Evolutionary conservation across 345 rosid genomes (phyloP).

Genomic region (Eutrema yunnanense): DNA sequence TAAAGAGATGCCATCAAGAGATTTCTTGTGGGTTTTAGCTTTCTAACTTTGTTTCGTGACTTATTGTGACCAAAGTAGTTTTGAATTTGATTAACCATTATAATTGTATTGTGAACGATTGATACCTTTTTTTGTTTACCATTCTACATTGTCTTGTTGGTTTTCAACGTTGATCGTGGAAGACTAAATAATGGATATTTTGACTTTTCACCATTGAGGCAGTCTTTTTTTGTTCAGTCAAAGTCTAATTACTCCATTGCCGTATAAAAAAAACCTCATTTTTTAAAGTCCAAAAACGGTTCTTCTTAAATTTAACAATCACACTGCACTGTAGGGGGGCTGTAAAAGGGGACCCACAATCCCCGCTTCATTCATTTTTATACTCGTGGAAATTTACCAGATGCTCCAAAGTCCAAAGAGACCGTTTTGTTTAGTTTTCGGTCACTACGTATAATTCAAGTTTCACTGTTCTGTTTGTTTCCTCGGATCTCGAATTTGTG

Average conservation of each 20-base stretch:
- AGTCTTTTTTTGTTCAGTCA: not conserved
- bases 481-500: not conserved
- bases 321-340: not conserved
- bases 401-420: not conserved
- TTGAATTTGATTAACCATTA: not conserved
- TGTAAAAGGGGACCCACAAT: not conserved
- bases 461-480: not conserved
- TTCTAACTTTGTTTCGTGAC: not conserved
- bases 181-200: not conserved
- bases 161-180: not conserved
- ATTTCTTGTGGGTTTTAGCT: not conserved
- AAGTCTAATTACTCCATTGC: not conserved
- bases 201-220: not conserved
- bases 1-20: not conserved
- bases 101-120: not conserved
- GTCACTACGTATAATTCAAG: not conserved
- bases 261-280: not conserved
- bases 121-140: not conserved
- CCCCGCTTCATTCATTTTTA: not conserved
- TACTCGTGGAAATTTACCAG: not conserved
- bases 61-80: not conserved
- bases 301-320: not conserved
- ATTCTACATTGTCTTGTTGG: not conserved
- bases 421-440: not conserved
- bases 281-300: not conserved